Conservation (phyloP, 371 early-diverging fungal species). For the Saksenaea vasiformis region DNA sequence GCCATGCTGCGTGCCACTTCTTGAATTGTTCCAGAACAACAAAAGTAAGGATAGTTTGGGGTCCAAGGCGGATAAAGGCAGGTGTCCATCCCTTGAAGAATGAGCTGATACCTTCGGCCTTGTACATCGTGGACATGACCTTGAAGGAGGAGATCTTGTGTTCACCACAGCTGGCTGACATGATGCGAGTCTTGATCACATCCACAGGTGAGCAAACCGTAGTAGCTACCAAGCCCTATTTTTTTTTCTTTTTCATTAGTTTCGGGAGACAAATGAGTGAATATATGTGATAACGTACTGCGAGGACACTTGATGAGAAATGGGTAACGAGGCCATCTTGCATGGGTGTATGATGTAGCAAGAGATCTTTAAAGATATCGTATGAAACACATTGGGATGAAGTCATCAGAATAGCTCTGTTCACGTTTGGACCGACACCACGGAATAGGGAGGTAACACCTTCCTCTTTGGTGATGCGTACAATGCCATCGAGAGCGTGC, state of each 20-base stretch:
- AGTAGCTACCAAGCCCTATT: slow-evolving; percentile 69
- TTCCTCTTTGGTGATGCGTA: slow-evolving; percentile 60
- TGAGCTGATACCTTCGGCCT: slow-evolving; percentile 61
- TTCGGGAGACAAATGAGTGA: neutral
- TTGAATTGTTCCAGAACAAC: slow-evolving; percentile 67
- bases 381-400: slow-evolving; percentile 65
- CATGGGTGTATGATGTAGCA: slow-evolving; percentile 47
- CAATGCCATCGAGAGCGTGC: slow-evolving; percentile 66
- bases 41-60: slow-evolving; percentile 72
- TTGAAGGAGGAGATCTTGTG: slow-evolving; percentile 35
- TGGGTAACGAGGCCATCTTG: slow-evolving; percentile 60
- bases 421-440: slow-evolving; percentile 64
- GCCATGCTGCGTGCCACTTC: slow-evolving; percentile 37
- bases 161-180: slow-evolving; percentile 51
- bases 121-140: slow-evolving; percentile 49
- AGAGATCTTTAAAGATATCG: slow-evolving; percentile 56
- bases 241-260: neutral
- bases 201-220: slow-evolving; percentile 72
- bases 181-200: slow-evolving; percentile 77
- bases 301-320: slow-evolving; percentile 61
- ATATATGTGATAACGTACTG: slow-evolving; percentile 30
- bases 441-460: slow-evolving; percentile 54
- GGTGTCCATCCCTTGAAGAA: slow-evolving; percentile 79
- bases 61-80: slow-evolving; percentile 63
- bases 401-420: slow-evolving; percentile 68